Percentiles rank a stretch among this genome's conserved stretches.
These are phyloP conservation scores for Suhomyces anneliseae DNA, from an alignment of 1,139 yeast species.

Conservation along the genomic window DNA sequence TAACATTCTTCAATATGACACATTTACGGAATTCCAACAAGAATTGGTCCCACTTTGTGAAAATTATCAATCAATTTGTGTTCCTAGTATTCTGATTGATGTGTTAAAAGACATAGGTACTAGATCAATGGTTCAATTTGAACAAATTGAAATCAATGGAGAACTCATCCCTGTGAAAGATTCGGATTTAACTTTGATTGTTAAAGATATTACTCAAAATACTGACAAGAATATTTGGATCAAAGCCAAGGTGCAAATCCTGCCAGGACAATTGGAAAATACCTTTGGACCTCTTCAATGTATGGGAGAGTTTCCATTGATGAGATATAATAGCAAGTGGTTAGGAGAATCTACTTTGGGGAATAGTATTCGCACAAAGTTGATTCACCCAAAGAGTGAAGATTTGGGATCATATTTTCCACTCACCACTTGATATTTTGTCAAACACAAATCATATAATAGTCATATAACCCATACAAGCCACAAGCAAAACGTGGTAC, in stretches of 20 bases:
- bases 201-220: constrained; percentile 18
- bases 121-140: constrained; percentile 19
- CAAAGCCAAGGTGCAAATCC: constrained; percentile 13
- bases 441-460: too few species aligned
- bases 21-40: constrained; percentile 19
- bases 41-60: constrained; percentile 17
- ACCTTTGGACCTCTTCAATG: constrained; percentile 4
- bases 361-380: background rate
- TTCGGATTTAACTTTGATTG: constrained; percentile 11
- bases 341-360: constrained; percentile 8
- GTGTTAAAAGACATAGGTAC: constrained; percentile 22
- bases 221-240: constrained; percentile 20
- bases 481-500: too few species aligned
- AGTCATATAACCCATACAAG: too few species aligned
- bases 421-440: background rate
- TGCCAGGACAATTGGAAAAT: constrained; percentile 4
- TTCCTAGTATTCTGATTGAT: constrained; percentile 22
- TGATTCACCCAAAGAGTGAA: background rate
- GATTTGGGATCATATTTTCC: background rate
- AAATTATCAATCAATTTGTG: constrained; percentile 20
- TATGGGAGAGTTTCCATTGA: constrained; percentile 12
- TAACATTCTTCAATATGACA: constrained; percentile 21
- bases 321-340: constrained; percentile 15
- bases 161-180: constrained; percentile 11
- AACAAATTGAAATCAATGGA: constrained; percentile 28